These are phyloP conservation scores for Venturia asperata DNA, from an alignment of 2,329 filamentous ascomycete genomes.

Conservation along the genomic window DNA sequence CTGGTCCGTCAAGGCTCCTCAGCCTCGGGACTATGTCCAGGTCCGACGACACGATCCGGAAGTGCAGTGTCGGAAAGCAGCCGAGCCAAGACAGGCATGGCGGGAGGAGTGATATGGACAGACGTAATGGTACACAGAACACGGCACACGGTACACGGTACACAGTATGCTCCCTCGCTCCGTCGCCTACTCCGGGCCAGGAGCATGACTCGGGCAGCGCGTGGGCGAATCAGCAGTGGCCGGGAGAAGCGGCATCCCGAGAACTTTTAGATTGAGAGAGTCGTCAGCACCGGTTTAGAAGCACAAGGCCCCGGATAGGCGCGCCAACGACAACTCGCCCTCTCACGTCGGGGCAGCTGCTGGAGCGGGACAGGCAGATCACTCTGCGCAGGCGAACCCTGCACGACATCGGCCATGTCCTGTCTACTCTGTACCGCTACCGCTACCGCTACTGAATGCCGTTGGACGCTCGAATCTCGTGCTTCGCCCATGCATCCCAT, in stretches of 20 bases:
- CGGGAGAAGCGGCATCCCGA: constrained; percentile 8
- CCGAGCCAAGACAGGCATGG: not conserved
- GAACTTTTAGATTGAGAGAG: not conserved
- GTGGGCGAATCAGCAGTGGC: not conserved
- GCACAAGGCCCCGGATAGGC: not conserved
- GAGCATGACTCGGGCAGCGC: not conserved
- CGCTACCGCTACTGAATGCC: too few relatives aligned
- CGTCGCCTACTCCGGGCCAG: not conserved
- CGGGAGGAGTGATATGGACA: not conserved
- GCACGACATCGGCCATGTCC: not conserved
- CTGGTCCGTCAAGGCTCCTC: not conserved
- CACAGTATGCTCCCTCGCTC: not conserved
- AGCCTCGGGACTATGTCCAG: not conserved
- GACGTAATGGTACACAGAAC: not conserved
- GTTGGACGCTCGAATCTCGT: too few relatives aligned
- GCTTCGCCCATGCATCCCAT: not conserved
- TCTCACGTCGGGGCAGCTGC: not conserved
- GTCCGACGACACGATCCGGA: not conserved
- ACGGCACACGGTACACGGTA: too few relatives aligned
- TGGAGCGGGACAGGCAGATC: constrained; percentile 11
- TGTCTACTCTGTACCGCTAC: too few relatives aligned
- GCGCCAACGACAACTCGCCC: not conserved
- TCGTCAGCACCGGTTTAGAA: not conserved
- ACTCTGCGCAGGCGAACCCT: not conserved
- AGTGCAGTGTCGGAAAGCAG: not conserved